Percentiles rank a stretch among this genome's conserved stretches.
phyloP scores from a whole-genome alignment of 2,329 filamentous ascomycete genomes.

The Pleoardoris graminearum region DNA sequence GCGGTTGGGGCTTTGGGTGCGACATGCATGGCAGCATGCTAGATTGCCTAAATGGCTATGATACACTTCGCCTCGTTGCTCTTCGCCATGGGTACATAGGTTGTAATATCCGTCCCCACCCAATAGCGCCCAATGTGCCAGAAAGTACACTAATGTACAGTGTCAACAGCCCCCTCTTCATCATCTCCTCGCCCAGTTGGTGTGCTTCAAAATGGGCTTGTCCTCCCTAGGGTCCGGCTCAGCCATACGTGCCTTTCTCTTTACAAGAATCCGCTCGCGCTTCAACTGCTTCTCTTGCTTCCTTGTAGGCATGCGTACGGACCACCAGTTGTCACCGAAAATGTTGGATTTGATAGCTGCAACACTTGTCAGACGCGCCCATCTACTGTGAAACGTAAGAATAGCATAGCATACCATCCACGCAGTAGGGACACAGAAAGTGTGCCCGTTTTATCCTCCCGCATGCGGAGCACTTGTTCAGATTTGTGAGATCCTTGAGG shows the following conservation, averaged over 20 bases:
- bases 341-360: constrained; percentile 42
- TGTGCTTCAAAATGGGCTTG: constrained; percentile 33
- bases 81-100: constrained; percentile 1
- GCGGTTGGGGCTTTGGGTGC: background rate
- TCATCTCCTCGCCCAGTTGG: constrained; percentile 27
- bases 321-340: constrained; percentile 35
- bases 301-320: constrained; percentile 28
- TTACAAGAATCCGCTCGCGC: constrained; percentile 25
- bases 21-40: constrained; percentile 17
- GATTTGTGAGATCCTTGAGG: constrained; percentile 81
- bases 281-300: constrained; percentile 37
- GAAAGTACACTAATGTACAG: constrained; percentile 7
- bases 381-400: background rate
- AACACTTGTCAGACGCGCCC: constrained; percentile 9
- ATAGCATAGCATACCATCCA: constrained; percentile 65
- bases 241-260: constrained; percentile 18
- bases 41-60: constrained; percentile 28
- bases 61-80: constrained; percentile 14
- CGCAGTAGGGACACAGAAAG: constrained; percentile 83
- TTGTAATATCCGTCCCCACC: background rate
- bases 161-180: background rate
- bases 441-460: constrained; percentile 88
- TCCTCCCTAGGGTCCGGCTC: constrained; percentile 29
- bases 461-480: constrained; percentile 89
- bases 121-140: background rate